Conservation (phyloP, 306 rosid species). For the Benincasa hispida region DNA sequence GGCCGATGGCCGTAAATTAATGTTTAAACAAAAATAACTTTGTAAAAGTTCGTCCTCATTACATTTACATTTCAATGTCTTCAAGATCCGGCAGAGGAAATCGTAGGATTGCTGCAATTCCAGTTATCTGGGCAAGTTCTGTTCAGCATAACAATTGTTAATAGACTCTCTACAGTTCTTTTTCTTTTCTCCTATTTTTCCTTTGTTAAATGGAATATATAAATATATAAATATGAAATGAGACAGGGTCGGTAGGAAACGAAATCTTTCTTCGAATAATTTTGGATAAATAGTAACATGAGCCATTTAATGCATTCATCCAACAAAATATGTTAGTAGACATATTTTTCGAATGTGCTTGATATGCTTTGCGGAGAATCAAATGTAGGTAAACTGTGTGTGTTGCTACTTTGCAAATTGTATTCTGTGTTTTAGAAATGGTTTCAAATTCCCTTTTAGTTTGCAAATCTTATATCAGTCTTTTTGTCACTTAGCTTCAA, state of each 20-base stretch:
- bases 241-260: background rate
- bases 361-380: too few relatives aligned
- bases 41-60: background rate
- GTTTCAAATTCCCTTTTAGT: background rate
- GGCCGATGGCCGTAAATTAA: background rate
- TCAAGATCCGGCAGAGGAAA: constrained; percentile 95
- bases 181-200: background rate
- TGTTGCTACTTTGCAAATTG: background rate
- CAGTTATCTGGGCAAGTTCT: constrained; percentile 63
- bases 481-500: too few relatives aligned
- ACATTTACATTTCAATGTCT: constrained; percentile 66
- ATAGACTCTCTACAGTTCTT: background rate
- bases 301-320: background rate
- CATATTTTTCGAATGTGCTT: too few relatives aligned
- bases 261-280: background rate
- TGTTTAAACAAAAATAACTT: background rate
- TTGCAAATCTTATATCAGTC: background rate
- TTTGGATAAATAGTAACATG: background rate
- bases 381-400: too few relatives aligned
- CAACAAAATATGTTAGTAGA: too few relatives aligned
- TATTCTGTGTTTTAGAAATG: background rate
- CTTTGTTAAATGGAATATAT: background rate
- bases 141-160: constrained; percentile 11
- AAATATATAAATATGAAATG: background rate
- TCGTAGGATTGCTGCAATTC: constrained; percentile 89